phyloP scores from a whole-genome alignment of 176 grass and related monocot genomes.

The Oryza coarctata region DNA sequence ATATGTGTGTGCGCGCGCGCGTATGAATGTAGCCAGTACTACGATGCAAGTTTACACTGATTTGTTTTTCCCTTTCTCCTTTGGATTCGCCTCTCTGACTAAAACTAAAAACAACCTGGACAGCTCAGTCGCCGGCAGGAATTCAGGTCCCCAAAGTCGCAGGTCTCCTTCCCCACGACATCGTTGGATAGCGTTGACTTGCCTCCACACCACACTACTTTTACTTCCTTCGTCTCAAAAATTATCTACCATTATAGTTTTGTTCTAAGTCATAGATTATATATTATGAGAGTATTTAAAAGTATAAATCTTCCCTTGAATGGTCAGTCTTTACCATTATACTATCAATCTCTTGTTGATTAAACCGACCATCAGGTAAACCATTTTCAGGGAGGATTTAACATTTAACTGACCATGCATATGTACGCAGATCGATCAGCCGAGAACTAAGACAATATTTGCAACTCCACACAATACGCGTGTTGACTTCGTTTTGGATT shows the following conservation, averaged over 20 bases:
- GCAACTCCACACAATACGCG: not conserved
- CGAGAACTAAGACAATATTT: not conserved
- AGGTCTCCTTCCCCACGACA: slow-evolving; percentile 1
- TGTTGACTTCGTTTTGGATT: slow-evolving; percentile 19
- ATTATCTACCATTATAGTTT: too few relatives aligned
- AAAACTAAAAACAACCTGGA: not conserved
- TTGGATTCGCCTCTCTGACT: not conserved
- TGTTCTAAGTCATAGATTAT: too few relatives aligned
- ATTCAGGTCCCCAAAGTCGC: not conserved
- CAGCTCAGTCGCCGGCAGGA: not conserved
- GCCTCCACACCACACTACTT: not conserved
- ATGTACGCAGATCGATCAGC: not conserved
- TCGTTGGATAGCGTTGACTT: not conserved
- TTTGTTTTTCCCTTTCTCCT: not conserved
- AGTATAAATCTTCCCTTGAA: too few relatives aligned
- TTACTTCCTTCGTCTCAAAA: too few relatives aligned
- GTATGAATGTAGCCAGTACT: not conserved
- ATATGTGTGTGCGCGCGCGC: too few relatives aligned
- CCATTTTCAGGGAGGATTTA: too few relatives aligned
- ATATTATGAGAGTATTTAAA: too few relatives aligned
- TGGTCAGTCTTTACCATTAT: not conserved
- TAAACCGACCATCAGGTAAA: not conserved
- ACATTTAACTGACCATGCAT: too few relatives aligned
- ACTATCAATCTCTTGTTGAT: too few relatives aligned
- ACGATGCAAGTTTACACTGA: not conserved